Evolutionary conservation across 2,329 filamentous ascomycete species (phyloP), one percentile per base, ranked within the genome.

Genomic region (Harringtonia aguacate): DNA sequence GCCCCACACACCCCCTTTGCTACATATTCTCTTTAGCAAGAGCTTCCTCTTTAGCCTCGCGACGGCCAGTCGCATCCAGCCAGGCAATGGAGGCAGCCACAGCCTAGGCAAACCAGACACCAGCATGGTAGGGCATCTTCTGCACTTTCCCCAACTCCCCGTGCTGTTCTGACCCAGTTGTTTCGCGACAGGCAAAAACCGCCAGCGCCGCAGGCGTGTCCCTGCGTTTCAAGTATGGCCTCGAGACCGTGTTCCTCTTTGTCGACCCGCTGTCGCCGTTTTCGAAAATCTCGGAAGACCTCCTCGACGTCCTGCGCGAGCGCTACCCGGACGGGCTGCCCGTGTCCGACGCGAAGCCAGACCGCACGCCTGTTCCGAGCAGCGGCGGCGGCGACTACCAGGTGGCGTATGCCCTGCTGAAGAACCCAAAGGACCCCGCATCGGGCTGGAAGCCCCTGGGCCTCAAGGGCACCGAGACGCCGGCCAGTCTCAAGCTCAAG

Each of bases 161-260:
- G n/a, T n/a, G n/a, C n/a, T n/a, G n/a, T n/a, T n/a, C n/a, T n/a
- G n/a, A n/a, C n/a, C n/a, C n/a, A n/a, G n/a, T n/a, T n/a, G n/a
- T n/a, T n/a, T 18, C 27, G 12, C 14, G 21, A 21, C 43, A 51
- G 49, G 40, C 41, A 20, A 41, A 22, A n/a, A 13, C 27, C 8
- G 12, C 18, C 28, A 52, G 53, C 47, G 69, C 77, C 36, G 63
- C 69, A n/a, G 66, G 73, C 52, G 69, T 76, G 53, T 85, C 82
- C 10, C 65, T 89, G 44, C 73, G 80, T 47, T 79, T 89, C 64
- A 87, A 86, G 61, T 73, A 84, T 58, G 79, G 82, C 56, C 76
- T 77, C 46, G 75, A 79, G 53, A 88, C 82, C 4, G 69, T 87
- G 50, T 76, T 84, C 54, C 68, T 88, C 46, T 79, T 84, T 49